Conservation (phyloP, 2,329 filamentous ascomycete species). For the Pestalotiopsis sp. region DNA sequence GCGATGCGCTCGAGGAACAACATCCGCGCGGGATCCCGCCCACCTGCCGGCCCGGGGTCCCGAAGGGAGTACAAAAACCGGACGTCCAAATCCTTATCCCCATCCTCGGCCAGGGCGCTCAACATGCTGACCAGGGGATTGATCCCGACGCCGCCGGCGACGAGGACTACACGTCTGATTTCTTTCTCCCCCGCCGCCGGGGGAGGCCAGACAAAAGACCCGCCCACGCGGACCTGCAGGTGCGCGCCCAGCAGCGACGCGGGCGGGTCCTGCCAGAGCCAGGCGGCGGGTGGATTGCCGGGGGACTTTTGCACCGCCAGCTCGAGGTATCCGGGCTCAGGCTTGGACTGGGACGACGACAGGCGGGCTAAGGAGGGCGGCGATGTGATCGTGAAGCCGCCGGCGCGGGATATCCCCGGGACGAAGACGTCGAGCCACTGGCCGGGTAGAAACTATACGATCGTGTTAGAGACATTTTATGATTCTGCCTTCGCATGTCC, state of each 20-base stretch:
- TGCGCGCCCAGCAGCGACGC: conserved; percentile 57
- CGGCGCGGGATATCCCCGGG: conserved; percentile 68
- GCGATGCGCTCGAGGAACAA: conserved; percentile 54
- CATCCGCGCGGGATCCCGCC: conserved; percentile 33
- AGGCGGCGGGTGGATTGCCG: conserved; percentile 71
- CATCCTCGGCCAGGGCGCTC: conserved; percentile 54
- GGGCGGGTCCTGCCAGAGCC: conserved; percentile 64
- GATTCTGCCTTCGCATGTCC: background rate
- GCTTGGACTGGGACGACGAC: background rate
- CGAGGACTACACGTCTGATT: conserved; percentile 66
- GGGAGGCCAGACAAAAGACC: conserved; percentile 80
- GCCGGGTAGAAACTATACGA: conserved; percentile 69
- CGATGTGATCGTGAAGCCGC: conserved; percentile 88
- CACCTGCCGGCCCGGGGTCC: conserved; percentile 18
- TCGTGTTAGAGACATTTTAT: background rate
- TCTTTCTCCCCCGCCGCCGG: conserved; percentile 26
- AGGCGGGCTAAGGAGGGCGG: conserved; percentile 58
- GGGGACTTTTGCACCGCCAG: conserved; percentile 76
- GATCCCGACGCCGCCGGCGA: conserved; percentile 82
- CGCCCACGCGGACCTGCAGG: conserved; percentile 73
- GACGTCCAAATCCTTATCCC: conserved; percentile 40
- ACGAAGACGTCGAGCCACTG: conserved; percentile 89
- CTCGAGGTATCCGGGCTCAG: conserved; percentile 59
- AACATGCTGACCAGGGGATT: conserved; percentile 81
- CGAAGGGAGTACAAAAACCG: conserved; percentile 65